Evolutionary conservation across 352 stramenopile genomes (phyloP).

Genomic region (Salisapilia sapeloensis): DNA sequence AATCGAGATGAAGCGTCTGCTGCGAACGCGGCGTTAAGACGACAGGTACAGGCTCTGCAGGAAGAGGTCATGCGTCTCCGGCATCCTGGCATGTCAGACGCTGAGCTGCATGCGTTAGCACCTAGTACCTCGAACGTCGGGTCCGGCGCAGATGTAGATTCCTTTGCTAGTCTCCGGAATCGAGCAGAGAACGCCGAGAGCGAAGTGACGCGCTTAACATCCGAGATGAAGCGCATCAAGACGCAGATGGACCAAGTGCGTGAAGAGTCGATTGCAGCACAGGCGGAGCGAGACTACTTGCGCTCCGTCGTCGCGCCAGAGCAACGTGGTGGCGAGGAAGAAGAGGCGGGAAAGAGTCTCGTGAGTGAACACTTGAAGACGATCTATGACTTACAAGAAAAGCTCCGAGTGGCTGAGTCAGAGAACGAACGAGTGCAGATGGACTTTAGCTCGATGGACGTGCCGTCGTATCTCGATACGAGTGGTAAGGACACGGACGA

Average conservation of each 20-base stretch:
- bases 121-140: constrained; percentile 45
- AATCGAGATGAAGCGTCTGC: constrained; percentile 69
- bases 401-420: constrained; percentile 35
- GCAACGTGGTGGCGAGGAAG: constrained; percentile 11
- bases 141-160: constrained; percentile 55
- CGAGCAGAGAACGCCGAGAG: constrained; percentile 64
- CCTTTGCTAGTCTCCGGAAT: constrained; percentile 46
- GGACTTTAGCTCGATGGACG: constrained; percentile 11
- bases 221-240: constrained; percentile 61
- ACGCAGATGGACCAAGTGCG: constrained; percentile 65
- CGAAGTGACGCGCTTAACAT: constrained; percentile 55
- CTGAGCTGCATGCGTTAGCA: constrained; percentile 45
- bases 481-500: constrained; percentile 43
- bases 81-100: constrained; percentile 65
- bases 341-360: constrained; percentile 42
- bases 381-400: constrained; percentile 69
- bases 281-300: constrained; percentile 68
- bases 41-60: constrained; percentile 65
- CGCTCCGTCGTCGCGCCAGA: constrained; percentile 6
- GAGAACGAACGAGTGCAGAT: constrained; percentile 49
- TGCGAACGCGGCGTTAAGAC: constrained; percentile 51
- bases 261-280: constrained; percentile 73
- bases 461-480: constrained; percentile 20
- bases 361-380: constrained; percentile 65
- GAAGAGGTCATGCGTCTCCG: constrained; percentile 67